Percentiles rank a stretch among this genome's conserved stretches.
phyloP scores from a whole-genome alignment of 2,329 filamentous ascomycete genomes.

The Pseudocercospora cruenta region DNA sequence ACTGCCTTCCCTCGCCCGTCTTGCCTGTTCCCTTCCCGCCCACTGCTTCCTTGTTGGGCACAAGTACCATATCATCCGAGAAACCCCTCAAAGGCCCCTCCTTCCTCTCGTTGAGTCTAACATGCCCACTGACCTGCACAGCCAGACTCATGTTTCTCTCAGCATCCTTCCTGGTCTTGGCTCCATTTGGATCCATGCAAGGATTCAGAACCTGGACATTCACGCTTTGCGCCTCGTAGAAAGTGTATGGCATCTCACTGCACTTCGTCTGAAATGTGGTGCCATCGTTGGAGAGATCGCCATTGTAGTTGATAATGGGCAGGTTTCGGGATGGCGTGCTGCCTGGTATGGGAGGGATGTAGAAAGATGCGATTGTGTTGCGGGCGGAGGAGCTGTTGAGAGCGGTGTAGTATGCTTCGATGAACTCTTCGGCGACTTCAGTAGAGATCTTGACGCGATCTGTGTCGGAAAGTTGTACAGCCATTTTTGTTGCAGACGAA shows the following conservation, averaged over 20 bases:
- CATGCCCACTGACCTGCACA: conserved; percentile 73
- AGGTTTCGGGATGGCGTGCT: conserved; percentile 52
- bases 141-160: conserved; percentile 70
- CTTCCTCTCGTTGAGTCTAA: conserved; percentile 65
- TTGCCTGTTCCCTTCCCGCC: conserved; percentile 37
- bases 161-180: conserved; percentile 39
- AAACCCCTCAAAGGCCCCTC: conserved; percentile 70
- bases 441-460: conserved; percentile 35
- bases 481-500: conserved; percentile 22
- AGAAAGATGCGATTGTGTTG: conserved; percentile 67
- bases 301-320: conserved; percentile 79
- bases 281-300: conserved; percentile 65
- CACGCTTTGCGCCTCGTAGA: conserved; percentile 74
- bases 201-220: conserved; percentile 80
- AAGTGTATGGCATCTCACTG: conserved; percentile 59
- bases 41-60: conserved; percentile 57
- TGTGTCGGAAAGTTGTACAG: conserved; percentile 34
- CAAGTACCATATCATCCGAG: conserved; percentile 78
- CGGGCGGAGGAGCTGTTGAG: conserved; percentile 60
- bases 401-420: conserved; percentile 75
- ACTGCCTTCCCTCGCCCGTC: conserved; percentile 39
- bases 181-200: conserved; percentile 35
- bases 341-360: conserved; percentile 62
- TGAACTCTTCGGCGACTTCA: conserved; percentile 71
- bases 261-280: conserved; percentile 70